Percentiles rank a stretch among this genome's conserved stretches.
phyloP scores from a whole-genome alignment of 2,329 filamentous ascomycete genomes.

The Zasmidium citrigriseum region DNA sequence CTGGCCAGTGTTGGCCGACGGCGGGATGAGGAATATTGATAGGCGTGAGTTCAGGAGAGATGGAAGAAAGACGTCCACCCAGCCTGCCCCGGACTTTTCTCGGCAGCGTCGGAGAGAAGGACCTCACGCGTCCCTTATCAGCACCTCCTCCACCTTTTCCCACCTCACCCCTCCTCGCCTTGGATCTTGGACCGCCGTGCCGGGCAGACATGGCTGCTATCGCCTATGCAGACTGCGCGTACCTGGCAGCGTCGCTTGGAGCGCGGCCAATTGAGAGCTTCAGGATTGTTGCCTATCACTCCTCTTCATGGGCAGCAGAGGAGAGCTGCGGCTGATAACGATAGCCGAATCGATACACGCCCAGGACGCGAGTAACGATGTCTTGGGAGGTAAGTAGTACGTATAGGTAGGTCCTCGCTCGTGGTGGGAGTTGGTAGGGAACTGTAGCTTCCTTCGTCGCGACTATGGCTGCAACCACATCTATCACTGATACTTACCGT shows the following conservation, averaged over 20 bases:
- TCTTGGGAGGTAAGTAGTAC: background rate
- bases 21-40: background rate
- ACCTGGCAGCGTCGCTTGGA: background rate
- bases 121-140: background rate
- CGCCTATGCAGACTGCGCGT: background rate
- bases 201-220: conserved; percentile 1
- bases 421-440: background rate
- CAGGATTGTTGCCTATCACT: conserved; percentile 5
- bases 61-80: background rate
- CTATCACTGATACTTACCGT: conserved; percentile 21
- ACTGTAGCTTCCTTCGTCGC: background rate
- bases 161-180: background rate
- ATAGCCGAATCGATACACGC: background rate
- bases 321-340: background rate
- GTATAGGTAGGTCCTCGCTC: background rate
- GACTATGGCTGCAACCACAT: conserved; percentile 13
- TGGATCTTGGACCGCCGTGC: background rate
- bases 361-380: background rate
- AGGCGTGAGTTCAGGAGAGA: background rate
- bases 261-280: background rate
- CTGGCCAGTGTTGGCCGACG: background rate
- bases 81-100: background rate
- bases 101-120: background rate
- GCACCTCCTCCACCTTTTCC: background rate
- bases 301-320: background rate